These are phyloP conservation scores for Harringtonia aguacate DNA, from an alignment of 2,329 filamentous ascomycete species.

Conservation along the genomic window DNA sequence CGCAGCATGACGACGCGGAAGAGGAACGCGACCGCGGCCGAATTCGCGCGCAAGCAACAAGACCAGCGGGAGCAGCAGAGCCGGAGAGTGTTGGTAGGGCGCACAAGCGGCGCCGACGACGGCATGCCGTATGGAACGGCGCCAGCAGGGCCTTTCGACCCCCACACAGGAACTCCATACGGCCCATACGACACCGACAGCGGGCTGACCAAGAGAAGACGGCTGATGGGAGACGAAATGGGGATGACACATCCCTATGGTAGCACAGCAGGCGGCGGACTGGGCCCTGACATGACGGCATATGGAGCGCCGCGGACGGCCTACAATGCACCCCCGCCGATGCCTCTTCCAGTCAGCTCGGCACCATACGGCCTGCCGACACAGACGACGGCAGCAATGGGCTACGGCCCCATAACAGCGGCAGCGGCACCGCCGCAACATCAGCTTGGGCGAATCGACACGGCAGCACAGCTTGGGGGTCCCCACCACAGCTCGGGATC, in stretches of 20 bases:
- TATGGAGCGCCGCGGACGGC: slow-evolving; percentile 3
- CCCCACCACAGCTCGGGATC: slow-evolving; percentile 1
- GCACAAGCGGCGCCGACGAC: slow-evolving; percentile 2
- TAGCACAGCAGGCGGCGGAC: neutral
- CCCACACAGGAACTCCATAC: neutral
- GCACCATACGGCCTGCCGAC: slow-evolving; percentile 6
- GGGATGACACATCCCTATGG: neutral
- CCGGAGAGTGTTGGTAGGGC: slow-evolving; percentile 1
- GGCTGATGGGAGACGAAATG: slow-evolving; percentile 5
- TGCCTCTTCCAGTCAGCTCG: slow-evolving; percentile 8
- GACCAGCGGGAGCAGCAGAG: slow-evolving; percentile 3
- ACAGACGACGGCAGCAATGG: neutral
- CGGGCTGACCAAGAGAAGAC: slow-evolving; percentile 6
- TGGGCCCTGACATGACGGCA: slow-evolving; percentile 1
- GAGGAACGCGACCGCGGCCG: slow-evolving; percentile 23
- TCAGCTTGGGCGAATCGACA: slow-evolving; percentile 9
- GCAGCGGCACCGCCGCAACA: neutral
- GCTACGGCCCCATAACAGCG: neutral
- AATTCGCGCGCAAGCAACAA: slow-evolving; percentile 13
- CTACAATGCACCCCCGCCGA: slow-evolving; percentile 2
- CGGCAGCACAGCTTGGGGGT: slow-evolving; percentile 5
- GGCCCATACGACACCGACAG: slow-evolving; percentile 5
- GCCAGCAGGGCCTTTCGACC: slow-evolving; percentile 1
- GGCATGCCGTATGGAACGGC: neutral
- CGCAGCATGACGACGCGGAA: slow-evolving; percentile 43